Base-by-base conservation (phyloP, 495 filamentous ascomycete genomes). In the Penicillium cataractarum region DNA sequence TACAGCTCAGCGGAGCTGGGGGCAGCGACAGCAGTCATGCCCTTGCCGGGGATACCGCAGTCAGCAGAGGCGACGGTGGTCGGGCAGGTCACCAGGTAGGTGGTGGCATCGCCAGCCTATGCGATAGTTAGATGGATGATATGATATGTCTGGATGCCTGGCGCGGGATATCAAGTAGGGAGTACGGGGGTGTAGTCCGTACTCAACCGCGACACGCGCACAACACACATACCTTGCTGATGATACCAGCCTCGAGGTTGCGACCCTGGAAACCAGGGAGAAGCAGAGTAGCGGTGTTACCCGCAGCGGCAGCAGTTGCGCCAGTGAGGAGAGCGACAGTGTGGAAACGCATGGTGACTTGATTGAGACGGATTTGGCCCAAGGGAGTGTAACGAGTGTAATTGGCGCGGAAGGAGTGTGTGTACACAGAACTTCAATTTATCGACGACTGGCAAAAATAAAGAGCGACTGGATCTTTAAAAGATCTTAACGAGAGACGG, bases 381-480 rank as follows among this genome's bases (percentile, higher is more conserved):
- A 55, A 62, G 13, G 65, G 63, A 58, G 19, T 24, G 19, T 48
- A 72, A 66, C 46, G 69, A 70, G 63, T 66, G 61, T 37, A 71
- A 65, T 68, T 62, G 62, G 65, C 65, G 32, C 9, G 54, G 57
- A 63, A 58, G 57, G 55, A 58, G 59, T 55, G 55, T 58, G 54
- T 19, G 56, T 55, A 64, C 50, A 64, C 55, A 50, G 59, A 60
- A 65, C 61, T 66, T 64, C 60, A 60, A 65, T 51, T n/a, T 55
- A 46, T 49, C 60, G 53, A 62, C 58, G 67, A 65, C 27, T 37
- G 44, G 63, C 69, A 50, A 74, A 76, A 63, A n/a, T n/a, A 76
- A 76, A 65, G 74, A 78, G 65, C 66, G 76, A 70, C 71, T 71
- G 65, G 65, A 62, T 51, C 51, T 59, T 9, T 35, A 37, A 37